A percentile compares a stretch with the other conserved stretches of the same genome.
These are phyloP conservation scores for Metschnikowia santaceciliae DNA, from an alignment of 805 yeast species.

Conservation along the genomic window DNA sequence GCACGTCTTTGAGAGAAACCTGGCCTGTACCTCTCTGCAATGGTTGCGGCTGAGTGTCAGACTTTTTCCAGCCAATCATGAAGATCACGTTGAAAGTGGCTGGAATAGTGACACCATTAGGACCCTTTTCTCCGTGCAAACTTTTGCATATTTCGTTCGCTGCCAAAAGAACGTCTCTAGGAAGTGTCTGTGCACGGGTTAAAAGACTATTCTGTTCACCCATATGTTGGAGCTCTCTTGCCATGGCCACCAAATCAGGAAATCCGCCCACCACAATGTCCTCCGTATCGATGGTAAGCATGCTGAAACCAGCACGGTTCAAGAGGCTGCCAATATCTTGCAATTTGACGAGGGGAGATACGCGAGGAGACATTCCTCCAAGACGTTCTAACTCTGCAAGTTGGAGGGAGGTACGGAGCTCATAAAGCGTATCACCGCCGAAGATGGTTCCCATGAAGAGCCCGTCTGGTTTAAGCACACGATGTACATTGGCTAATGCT, in stretches of 20 bases:
- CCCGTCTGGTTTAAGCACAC: slow-evolving; percentile 71
- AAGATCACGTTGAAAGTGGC: slow-evolving; percentile 75
- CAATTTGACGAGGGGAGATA: slow-evolving; percentile 76
- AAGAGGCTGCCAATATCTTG: slow-evolving; percentile 71
- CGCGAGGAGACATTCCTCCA: slow-evolving; percentile 78
- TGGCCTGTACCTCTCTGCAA: slow-evolving; percentile 69
- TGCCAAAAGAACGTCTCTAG: slow-evolving; percentile 64
- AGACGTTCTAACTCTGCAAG: slow-evolving; percentile 75
- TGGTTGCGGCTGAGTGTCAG: slow-evolving; percentile 67
- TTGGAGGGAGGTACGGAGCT: slow-evolving; percentile 73
- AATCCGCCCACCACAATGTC: slow-evolving; percentile 72
- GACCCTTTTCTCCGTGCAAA: slow-evolving; percentile 64
- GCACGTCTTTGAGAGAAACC: slow-evolving; percentile 62
- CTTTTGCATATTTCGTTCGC: slow-evolving; percentile 70
- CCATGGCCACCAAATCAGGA: slow-evolving; percentile 63
- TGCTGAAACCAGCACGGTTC: slow-evolving; percentile 72
- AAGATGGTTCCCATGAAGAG: slow-evolving; percentile 76
- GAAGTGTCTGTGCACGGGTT: slow-evolving; percentile 36
- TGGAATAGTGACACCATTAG: slow-evolving; percentile 53
- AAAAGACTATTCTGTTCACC: slow-evolving; percentile 79
- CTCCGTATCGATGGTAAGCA: slow-evolving; percentile 81
- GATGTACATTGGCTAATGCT: slow-evolving; percentile 51
- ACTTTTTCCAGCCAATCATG: slow-evolving; percentile 87
- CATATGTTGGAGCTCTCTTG: slow-evolving; percentile 74
- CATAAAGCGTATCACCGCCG: slow-evolving; percentile 84